Percentiles rank a stretch among this genome's conserved stretches.
Conservation (phyloP, 768 basidiomycete species). For the Piloderma croceum region DNA sequence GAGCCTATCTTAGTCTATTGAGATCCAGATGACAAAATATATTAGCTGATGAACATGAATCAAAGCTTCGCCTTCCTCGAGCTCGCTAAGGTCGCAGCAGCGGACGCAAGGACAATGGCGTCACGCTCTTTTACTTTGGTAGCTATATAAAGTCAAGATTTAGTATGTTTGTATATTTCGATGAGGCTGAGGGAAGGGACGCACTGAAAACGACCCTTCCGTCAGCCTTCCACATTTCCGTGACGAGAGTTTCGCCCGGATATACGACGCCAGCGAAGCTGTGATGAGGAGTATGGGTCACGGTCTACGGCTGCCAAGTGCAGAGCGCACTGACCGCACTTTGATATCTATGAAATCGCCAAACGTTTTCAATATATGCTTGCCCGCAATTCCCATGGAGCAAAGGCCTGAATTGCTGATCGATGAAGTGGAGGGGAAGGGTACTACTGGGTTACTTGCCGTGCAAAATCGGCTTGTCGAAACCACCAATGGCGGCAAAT, state of each 20-base stretch:
- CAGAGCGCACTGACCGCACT: slow-evolving; percentile 61
- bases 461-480: slow-evolving; percentile 84
- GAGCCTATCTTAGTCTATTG: no score
- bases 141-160: slow-evolving; percentile 35
- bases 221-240: slow-evolving; percentile 98
- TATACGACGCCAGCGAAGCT: slow-evolving; percentile 89
- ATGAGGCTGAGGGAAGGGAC: slow-evolving; percentile 25
- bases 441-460: no score
- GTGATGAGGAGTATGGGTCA: no score
- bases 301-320: no score
- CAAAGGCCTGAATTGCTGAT: slow-evolving; percentile 80
- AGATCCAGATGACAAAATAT: no score
- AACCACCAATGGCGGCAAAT: slow-evolving; percentile 93
- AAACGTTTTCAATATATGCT: slow-evolving; percentile 84
- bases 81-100: slow-evolving; percentile 69
- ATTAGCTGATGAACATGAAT: no score
- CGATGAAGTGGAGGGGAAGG: no score
- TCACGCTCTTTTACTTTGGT: slow-evolving; percentile 87
- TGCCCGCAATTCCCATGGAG: slow-evolving; percentile 87
- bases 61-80: slow-evolving; percentile 59
- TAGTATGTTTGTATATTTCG: slow-evolving; percentile 3
- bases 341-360: slow-evolving; percentile 91
- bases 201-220: slow-evolving; percentile 85
- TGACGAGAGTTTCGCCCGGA: slow-evolving; percentile 92
- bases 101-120: slow-evolving; percentile 64